A percentile compares a stretch with the other conserved stretches of the same genome.
Conservation (phyloP, 192 early-diverging fungal genomes). For the Coemansia sp. region DNA sequence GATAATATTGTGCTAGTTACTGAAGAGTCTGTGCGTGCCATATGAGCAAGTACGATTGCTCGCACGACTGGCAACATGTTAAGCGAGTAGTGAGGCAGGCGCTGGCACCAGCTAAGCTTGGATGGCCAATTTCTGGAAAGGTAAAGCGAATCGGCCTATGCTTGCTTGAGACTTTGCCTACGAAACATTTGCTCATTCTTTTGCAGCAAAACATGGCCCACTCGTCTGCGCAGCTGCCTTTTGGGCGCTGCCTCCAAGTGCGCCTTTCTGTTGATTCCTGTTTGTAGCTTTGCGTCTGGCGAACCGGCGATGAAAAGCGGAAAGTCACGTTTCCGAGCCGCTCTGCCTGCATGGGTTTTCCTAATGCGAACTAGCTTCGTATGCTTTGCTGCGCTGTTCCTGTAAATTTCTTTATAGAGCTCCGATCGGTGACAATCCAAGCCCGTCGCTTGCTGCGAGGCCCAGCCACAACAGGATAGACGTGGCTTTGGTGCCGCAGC, state of each 20-base stretch:
- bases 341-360: not conserved
- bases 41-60: constrained; percentile 66
- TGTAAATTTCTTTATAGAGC: not conserved
- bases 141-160: too few species aligned
- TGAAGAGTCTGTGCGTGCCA: constrained; percentile 59
- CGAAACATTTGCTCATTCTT: too few species aligned
- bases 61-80: constrained; percentile 69
- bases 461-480: not conserved
- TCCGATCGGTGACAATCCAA: not conserved
- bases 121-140: too few species aligned
- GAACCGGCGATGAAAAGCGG: too few species aligned
- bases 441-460: not conserved
- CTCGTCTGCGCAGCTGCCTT: too few species aligned
- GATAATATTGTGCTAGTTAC: constrained; percentile 14
- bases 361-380: not conserved
- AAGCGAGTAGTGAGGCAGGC: constrained; percentile 63
- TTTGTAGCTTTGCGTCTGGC: too few species aligned
- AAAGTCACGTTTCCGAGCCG: too few species aligned
- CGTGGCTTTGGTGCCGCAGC: not conserved
- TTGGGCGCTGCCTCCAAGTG: too few species aligned
- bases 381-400: not conserved
- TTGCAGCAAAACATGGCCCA: too few species aligned
- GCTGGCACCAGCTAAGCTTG: constrained; percentile 35
- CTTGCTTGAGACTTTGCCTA: too few species aligned
- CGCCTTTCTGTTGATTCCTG: too few species aligned